phyloP scores from a whole-genome alignment of 805 yeast species.

The baker's yeast (Saccharomyces cerevisiae) region DNA sequence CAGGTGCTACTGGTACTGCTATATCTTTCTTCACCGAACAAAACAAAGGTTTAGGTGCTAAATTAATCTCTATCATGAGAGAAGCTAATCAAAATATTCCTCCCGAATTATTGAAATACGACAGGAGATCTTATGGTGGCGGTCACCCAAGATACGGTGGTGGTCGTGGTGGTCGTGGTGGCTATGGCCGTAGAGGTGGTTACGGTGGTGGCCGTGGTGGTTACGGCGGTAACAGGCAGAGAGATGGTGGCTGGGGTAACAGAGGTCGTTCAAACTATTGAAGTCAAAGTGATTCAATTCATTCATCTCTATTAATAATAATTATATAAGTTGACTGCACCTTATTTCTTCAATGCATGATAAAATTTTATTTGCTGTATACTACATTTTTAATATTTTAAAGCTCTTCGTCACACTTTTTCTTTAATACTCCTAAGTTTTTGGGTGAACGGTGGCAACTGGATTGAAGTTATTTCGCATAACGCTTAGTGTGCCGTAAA shows the following conservation, averaged over 20 bases:
- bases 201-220: constrained; percentile 31
- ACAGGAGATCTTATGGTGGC: constrained; percentile 59
- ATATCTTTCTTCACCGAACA: constrained; percentile 87
- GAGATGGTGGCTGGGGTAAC: constrained; percentile 34
- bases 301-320: neutral
- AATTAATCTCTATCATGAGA: constrained; percentile 77
- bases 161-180: constrained; percentile 37
- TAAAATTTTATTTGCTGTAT: neutral
- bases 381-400: neutral
- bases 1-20: constrained; percentile 90
- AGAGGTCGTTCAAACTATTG: constrained; percentile 12
- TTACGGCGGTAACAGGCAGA: constrained; percentile 21
- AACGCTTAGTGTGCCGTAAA: neutral
- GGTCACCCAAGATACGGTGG: constrained; percentile 46
- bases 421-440: neutral
- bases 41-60: constrained; percentile 82
- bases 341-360: neutral
- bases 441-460: neutral
- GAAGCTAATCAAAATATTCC: constrained; percentile 94
- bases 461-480: neutral
- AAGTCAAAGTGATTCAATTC: constrained; percentile 14
- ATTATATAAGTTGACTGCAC: neutral
- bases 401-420: neutral
- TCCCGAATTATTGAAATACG: constrained; percentile 66
- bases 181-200: constrained; percentile 25